Evolutionary conservation across 1,139 yeast species (phyloP).

Genomic region (Blastobotrys capitulatus): DNA sequence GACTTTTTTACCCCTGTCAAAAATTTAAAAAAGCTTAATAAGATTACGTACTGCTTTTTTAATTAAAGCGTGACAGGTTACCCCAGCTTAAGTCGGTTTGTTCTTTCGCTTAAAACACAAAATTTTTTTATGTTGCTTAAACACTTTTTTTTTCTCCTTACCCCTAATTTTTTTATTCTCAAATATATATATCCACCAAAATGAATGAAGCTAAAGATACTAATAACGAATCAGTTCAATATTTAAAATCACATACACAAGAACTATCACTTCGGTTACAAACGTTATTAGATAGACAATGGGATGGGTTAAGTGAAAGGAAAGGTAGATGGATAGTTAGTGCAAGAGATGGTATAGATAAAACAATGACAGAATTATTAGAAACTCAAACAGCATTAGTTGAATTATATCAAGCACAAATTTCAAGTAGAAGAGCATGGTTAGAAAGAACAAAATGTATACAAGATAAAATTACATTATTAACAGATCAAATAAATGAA

Average conservation of each 20-base stretch:
- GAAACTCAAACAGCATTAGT: conserved; percentile 17
- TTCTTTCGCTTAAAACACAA: no score
- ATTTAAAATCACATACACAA: conserved; percentile 9
- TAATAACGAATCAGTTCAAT: conserved; percentile 2
- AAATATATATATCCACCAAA: no score
- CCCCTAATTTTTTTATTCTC: no score
- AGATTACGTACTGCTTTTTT: no score
- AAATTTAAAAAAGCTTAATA: no score
- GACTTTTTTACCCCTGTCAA: no score
- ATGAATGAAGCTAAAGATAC: no score
- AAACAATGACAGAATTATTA: conserved; percentile 18
- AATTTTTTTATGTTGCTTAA: no score
- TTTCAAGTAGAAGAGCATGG: conserved; percentile 16
- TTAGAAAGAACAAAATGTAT: conserved; percentile 13
- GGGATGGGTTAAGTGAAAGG: conserved; percentile 22
- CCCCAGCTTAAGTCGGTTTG: no score
- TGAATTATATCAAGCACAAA: conserved; percentile 16
- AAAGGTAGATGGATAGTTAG: conserved; percentile 19
- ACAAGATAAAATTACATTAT: conserved; percentile 12
- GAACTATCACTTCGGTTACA: conserved; percentile 18
- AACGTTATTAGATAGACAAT: conserved; percentile 22
- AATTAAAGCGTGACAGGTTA: no score
- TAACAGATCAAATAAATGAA: conserved; percentile 13
- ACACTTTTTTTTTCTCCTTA: no score
- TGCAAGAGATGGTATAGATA: conserved; percentile 20